Base-by-base conservation (phyloP, 768 basidiomycete species). In the Trametes coccinea region DNA sequence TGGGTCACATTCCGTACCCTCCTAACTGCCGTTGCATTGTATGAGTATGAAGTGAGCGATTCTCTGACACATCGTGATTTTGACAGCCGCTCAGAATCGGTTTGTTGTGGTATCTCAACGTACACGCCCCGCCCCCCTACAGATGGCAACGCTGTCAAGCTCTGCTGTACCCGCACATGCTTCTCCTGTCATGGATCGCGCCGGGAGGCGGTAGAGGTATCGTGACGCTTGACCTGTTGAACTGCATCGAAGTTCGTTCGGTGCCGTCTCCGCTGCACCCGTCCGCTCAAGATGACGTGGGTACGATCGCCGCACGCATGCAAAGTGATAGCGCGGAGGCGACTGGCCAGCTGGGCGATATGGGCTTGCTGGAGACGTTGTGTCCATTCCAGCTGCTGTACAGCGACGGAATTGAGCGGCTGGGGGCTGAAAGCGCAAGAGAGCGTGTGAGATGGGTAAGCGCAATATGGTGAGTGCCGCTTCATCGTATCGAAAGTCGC, bases 381-480 rank as follows among this genome's bases (percentile, higher is more conserved):
- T 92, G 92, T 59, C 94, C 94, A 0, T 96, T 97, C 75, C 93
- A 95, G 71, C 82, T 97, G 78, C 70, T 94, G 39, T 97, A 97
- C 71, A 82, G 83, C 10, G 95, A 97, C 71, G 94, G 95, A 1
- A 86, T 94, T 1, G 95, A 97, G 71, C 76, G 95, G 7, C 72
- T 97, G 29, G 94, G 88, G 5, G 88, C 92, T n/a, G 94, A 95
- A 70, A 94, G 91, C 65, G 82, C 93, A 6, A 73, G 90, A 60
- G 91, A 95, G 72, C 80, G 94, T 66, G 88, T 93, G 53, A 85
- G 89, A 73, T 97, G 95, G 95, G 93, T 95, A 11, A 91, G 90
- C 68, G 84, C 92, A 4, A 83, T 97, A 56, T 94, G 92, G 95
- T 93, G 69, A 50, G 85, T 77, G 1, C 14, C 22, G 7, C 59